phyloP scores from a whole-genome alignment of 176 grass and related monocot genomes.

The Areca catechu region DNA sequence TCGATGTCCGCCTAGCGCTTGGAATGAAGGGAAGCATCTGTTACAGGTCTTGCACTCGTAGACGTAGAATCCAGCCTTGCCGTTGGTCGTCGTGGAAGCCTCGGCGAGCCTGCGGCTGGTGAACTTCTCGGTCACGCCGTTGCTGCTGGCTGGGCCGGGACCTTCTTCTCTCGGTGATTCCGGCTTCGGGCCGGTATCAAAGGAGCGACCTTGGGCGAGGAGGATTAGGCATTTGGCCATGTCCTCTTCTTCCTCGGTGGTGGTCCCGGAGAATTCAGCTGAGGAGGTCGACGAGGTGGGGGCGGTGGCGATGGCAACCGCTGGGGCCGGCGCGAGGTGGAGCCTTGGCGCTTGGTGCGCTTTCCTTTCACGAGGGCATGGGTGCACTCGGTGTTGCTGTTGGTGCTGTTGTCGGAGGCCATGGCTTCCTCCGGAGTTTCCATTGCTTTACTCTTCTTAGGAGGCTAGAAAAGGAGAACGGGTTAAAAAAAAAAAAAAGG shows the following conservation, averaged over 20 bases:
- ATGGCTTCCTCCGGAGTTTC: background rate
- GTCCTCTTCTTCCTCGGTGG: constrained; percentile 14
- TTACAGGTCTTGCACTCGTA: constrained; percentile 27
- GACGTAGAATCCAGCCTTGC: background rate
- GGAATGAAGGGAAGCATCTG: constrained; percentile 3
- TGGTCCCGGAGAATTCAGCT: constrained; percentile 5
- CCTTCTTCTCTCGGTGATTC: background rate
- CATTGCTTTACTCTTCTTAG: background rate
- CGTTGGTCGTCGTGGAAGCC: background rate
- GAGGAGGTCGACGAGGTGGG: constrained; percentile 5
- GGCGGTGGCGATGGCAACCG: background rate
- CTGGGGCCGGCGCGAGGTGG: too few relatives aligned
- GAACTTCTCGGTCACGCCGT: background rate
- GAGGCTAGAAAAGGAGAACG: background rate
- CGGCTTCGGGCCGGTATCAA: too few relatives aligned
- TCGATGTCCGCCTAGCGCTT: too few relatives aligned
- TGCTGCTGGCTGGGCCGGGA: too few relatives aligned
- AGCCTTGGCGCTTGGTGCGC: constrained; percentile 10
- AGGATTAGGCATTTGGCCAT: constrained; percentile 27
- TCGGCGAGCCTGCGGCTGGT: background rate
- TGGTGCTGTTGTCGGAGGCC: background rate
- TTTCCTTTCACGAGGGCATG: constrained; percentile 3
- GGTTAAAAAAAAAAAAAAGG: background rate
- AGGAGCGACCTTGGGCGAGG: constrained; percentile 11
- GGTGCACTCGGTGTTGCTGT: background rate